A percentile compares a stretch with the other conserved stretches of the same genome.
Evolutionary conservation across 495 filamentous ascomycete species (phyloP).

Genomic region (Glarea lozoyensis): DNA sequence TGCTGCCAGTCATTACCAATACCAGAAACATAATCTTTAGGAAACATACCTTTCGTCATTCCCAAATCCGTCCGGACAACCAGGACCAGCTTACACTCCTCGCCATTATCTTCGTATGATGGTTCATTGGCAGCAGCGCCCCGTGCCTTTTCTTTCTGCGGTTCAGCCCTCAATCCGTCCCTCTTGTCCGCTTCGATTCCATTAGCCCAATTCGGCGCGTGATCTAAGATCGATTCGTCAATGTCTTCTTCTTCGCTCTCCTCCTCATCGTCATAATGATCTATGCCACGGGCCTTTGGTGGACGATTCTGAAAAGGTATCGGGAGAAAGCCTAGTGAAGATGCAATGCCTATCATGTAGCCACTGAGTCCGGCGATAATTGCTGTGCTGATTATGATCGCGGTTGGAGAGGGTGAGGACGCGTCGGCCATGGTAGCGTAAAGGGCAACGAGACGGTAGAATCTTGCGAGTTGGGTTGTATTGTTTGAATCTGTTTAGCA

Average conservation of each 20-base stretch:
- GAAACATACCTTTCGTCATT: conserved; percentile 78
- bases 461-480: too few relatives aligned
- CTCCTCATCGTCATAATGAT: conserved; percentile 26
- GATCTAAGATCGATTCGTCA: conserved; percentile 42
- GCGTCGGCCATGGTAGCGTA: conserved; percentile 22
- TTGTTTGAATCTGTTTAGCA: too few relatives aligned
- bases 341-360: conserved; percentile 47
- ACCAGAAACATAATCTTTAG: too few relatives aligned
- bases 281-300: conserved; percentile 1
- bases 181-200: conserved; percentile 36
- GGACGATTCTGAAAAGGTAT: conserved; percentile 25
- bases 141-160: conserved; percentile 2
- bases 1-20: too few relatives aligned
- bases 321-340: conserved; percentile 40
- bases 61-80: conserved; percentile 89
- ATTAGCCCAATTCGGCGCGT: conserved; percentile 51
- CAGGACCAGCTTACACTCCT: conserved; percentile 91
- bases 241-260: conserved; percentile 45
- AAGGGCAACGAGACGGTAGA: too few relatives aligned
- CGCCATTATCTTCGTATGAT: conserved; percentile 34
- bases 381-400: conserved; percentile 49
- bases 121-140: not conserved
- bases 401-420: conserved; percentile 15
- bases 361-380: conserved; percentile 54
- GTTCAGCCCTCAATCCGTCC: conserved; percentile 32